Evolutionary conservation across 1,284 basidiomycete genomes (phyloP), one percentile per base, ranked within the genome.

Genomic region (Tilletia setariae): DNA sequence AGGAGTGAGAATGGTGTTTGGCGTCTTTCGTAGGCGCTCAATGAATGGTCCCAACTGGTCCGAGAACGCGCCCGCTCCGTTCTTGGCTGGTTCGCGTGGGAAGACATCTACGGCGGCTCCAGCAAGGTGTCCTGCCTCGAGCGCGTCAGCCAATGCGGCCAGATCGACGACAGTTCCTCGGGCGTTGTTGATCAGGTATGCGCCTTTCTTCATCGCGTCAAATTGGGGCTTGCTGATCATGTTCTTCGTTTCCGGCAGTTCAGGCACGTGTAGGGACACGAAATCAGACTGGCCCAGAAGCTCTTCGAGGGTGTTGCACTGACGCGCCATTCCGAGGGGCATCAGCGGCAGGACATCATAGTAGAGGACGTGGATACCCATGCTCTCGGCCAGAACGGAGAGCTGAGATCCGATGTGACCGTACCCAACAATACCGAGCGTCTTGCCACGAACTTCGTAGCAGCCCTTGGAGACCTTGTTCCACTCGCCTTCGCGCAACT

Each of bases 381-480:
- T 91, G 2, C 94, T 89, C 84, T 99, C 96, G 64, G 95, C 91
- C 43, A 99, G 90, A 42, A 99, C 96, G 32, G 93, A 96, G 69
- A 99, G 89, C 84, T 99, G 96, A 51, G 94, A 88, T 71, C 96
- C 96, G 77, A 99, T 99, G 85, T 99, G 96, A 56, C 96, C 96
- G 84, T 98, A 99, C 53, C 96, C 96, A 44, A 99, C 89, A 76
- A 99, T 98, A 70, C 96, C 96, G 62, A 99, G 88, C 0, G 93
- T 95, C 87, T 98, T 98, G 77, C 95, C 95, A 67, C 96, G 90
- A 72, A 98, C 86, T 84, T 99, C 96, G 92, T 93, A 98, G 85
- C 96, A 99, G 72, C 90, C 90, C 84, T 96, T 97, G 77, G 93
- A 96, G 79, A 97, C 91, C 86, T 99, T 99, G 88, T 99, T 98